These are phyloP conservation scores for Dactylellina cionopaga DNA, from an alignment of 2,329 filamentous ascomycete genomes.

Conservation along the genomic window DNA sequence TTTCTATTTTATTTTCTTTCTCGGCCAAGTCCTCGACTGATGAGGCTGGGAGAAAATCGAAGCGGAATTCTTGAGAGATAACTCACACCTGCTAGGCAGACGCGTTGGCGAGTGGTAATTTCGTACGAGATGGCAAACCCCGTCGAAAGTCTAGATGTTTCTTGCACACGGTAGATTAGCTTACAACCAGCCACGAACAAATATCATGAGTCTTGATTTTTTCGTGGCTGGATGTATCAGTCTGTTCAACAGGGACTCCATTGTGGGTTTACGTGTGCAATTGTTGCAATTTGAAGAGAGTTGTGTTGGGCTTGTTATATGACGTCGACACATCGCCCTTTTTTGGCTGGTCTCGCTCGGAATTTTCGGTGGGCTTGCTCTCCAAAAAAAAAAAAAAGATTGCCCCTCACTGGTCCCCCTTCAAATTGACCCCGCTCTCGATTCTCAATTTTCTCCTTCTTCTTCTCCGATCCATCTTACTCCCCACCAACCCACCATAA, in stretches of 20 bases:
- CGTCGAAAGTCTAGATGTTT: neutral
- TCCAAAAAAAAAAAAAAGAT: no score
- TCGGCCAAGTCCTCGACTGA: no score
- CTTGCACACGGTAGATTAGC: neutral
- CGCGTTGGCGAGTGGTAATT: neutral
- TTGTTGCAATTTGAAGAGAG: neutral
- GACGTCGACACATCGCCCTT: constrained; percentile 28
- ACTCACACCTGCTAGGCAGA: constrained; percentile 21
- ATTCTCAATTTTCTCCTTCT: constrained; percentile 9
- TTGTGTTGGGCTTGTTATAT: neutral
- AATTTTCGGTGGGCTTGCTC: neutral
- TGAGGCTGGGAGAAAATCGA: no score
- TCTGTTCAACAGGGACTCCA: no score
- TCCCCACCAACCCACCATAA: constrained; percentile 1
- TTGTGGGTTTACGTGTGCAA: no score
- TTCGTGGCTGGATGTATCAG: no score
- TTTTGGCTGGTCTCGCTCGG: neutral
- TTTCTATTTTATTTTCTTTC: no score
- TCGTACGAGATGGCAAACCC: constrained; percentile 29
- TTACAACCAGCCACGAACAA: no score
- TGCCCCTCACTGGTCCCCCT: no score
- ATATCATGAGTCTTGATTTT: no score
- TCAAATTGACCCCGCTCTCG: constrained; percentile 31
- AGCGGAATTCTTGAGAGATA: neutral
- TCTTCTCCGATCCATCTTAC: constrained; percentile 28